Percentiles rank a stretch among this genome's conserved stretches.
phyloP scores from a whole-genome alignment of 495 filamentous ascomycete species.

The Penicillium robsamsonii region DNA sequence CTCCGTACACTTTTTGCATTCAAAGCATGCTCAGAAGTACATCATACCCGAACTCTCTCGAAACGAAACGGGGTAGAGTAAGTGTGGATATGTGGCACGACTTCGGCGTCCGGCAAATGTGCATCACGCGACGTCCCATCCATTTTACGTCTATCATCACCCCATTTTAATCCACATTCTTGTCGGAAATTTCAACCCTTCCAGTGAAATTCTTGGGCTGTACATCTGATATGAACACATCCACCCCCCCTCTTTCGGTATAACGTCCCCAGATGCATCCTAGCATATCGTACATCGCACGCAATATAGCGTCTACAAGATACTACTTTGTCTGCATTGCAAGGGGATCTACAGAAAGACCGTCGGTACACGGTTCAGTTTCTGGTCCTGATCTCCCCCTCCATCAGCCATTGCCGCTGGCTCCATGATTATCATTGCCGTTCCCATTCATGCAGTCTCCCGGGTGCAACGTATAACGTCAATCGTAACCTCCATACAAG shows the following conservation, averaged over 20 bases:
- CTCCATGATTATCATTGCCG: background rate
- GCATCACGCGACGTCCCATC: constrained; percentile 11
- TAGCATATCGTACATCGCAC: constrained; percentile 9
- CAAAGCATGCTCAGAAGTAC: constrained; percentile 8
- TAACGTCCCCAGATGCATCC: background rate
- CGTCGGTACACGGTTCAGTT: constrained; percentile 21
- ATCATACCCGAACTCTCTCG: background rate
- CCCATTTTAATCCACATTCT: constrained; percentile 1
- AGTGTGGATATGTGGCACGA: constrained; percentile 12
- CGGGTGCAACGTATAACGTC: background rate
- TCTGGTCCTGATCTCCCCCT: constrained; percentile 16
- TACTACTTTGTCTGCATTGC: background rate
- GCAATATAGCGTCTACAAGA: constrained; percentile 13
- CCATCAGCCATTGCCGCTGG: constrained; percentile 10
- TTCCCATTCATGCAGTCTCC: constrained; percentile 1
- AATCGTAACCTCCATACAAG: background rate
- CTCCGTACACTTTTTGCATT: background rate
- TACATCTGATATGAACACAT: background rate
- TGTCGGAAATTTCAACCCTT: background rate
- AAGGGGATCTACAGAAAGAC: background rate
- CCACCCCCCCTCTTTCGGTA: background rate
- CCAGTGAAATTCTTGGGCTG: constrained; percentile 1
- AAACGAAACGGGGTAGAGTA: constrained; percentile 4
- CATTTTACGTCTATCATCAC: constrained; percentile 1
- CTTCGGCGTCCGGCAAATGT: constrained; percentile 9